phyloP scores from a whole-genome alignment of 306 rosid genomes.

The Cicer bijugum region DNA sequence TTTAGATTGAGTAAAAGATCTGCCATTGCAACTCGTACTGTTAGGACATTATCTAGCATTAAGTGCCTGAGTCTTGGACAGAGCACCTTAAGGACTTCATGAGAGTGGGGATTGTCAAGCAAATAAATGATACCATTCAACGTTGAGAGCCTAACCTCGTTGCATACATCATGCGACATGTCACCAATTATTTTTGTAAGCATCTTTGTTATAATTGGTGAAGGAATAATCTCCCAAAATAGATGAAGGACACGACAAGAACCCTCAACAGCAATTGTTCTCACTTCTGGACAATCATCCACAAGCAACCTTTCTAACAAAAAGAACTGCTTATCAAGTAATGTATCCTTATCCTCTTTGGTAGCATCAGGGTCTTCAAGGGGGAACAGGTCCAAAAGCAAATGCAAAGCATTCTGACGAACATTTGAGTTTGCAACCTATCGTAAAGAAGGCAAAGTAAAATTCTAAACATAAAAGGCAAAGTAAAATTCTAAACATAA shows the following conservation, averaged over 20 bases:
- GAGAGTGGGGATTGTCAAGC: conserved; percentile 83
- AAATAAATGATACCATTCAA: conserved; percentile 76
- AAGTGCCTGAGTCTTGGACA: conserved; percentile 82
- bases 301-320: conserved; percentile 72
- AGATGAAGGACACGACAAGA: conserved; percentile 80
- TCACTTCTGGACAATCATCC: conserved; percentile 78
- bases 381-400: conserved; percentile 86
- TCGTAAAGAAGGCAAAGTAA: conserved; percentile 35
- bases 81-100: conserved; percentile 86
- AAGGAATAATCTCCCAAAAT: conserved; percentile 91
- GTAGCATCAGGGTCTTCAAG: conserved; percentile 92
- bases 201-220: conserved; percentile 74
- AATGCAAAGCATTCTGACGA: conserved; percentile 83
- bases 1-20: conserved; percentile 75
- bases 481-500: conserved; percentile 33
- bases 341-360: conserved; percentile 81
- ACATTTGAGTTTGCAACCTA: conserved; percentile 95
- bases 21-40: conserved; percentile 61
- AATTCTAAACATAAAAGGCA: conserved; percentile 37
- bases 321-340: conserved; percentile 82
- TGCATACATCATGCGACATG: conserved; percentile 72
- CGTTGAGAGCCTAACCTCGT: conserved; percentile 82
- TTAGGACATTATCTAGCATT: conserved; percentile 63
- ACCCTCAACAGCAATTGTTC: conserved; percentile 93
- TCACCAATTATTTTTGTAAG: conserved; percentile 69